phyloP scores from a whole-genome alignment of 208 protist species.

The Leishmania braziliensis region DNA sequence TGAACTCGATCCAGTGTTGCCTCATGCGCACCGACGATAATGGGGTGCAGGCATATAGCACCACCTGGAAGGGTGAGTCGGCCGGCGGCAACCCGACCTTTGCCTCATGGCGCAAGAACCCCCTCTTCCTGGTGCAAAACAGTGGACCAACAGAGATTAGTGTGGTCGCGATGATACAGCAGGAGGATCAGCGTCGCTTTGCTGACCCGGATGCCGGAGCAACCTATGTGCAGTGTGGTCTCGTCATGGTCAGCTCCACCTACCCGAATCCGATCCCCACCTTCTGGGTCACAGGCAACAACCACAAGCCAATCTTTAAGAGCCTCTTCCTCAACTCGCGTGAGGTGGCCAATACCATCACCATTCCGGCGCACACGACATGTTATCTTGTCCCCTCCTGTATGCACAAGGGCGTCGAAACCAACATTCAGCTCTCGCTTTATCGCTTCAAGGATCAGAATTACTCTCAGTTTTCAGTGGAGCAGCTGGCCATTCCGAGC shows the following conservation, averaged over 20 bases:
- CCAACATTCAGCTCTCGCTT: slow-evolving; percentile 48
- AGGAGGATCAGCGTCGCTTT: slow-evolving; percentile 66
- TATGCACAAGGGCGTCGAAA: slow-evolving; percentile 57
- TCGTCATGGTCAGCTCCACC: slow-evolving; percentile 47
- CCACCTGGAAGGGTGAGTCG: slow-evolving; percentile 47
- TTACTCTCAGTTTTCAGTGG: slow-evolving; percentile 44
- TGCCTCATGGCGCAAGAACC: slow-evolving; percentile 77
- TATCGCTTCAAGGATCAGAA: slow-evolving; percentile 52
- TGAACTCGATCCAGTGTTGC: slow-evolving; percentile 61
- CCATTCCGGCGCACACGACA: slow-evolving; percentile 55
- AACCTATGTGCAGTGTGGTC: slow-evolving; percentile 68
- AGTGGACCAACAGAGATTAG: slow-evolving; percentile 13
- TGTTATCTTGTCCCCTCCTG: slow-evolving; percentile 77
- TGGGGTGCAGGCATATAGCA: slow-evolving; percentile 36
- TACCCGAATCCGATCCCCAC: slow-evolving; percentile 46
- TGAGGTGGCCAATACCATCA: slow-evolving; percentile 65
- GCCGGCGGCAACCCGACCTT: slow-evolving; percentile 74
- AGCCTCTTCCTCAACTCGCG: slow-evolving; percentile 83
- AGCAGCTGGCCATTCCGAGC: slow-evolving; percentile 37
- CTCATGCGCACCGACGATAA: slow-evolving; percentile 52
- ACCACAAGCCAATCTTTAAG: slow-evolving; percentile 61
- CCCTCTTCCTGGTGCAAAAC: slow-evolving; percentile 72
- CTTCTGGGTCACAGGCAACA: slow-evolving; percentile 71
- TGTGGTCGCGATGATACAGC: slow-evolving; percentile 52
- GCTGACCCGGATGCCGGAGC: slow-evolving; percentile 37